Base-by-base conservation (phyloP, 805 yeast species). In the Barnettozyma salicaria region DNA sequence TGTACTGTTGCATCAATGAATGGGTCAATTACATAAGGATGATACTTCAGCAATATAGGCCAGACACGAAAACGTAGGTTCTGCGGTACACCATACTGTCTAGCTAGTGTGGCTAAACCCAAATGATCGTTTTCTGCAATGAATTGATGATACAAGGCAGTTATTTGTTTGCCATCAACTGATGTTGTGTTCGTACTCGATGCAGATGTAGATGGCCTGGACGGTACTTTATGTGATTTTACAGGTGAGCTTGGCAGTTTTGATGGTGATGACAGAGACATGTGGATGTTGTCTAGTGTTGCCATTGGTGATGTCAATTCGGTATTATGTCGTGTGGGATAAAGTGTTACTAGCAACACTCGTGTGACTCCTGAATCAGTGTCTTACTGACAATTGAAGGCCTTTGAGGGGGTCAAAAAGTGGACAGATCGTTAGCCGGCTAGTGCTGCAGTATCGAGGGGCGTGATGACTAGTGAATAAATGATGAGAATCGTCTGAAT, bases 31-130 rank as follows among this genome's bases (percentile, higher is more conserved):
- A 86, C 95, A 64, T 79, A 84, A 1, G 97, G 96, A 57, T 89
- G 97, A 50, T 77, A 77, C 47, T 78, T 78, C 40, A 89, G 59
- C 34, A 89, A 59, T 4, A 85, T 61, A 1, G 96, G 96, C 97
- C 97, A 89, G 7, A 85, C 82, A 39, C 71, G 66, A 47, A 76
- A 77, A 42, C 97, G 69, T 37, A 87, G 64, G 39, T 77, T 71
- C 1, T 95, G 90, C 1, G 97, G 97, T 19, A 88, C 67, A 4
- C 97, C 97, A 39, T 77, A 66, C 47, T 80, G 88, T 44, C 96
- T 70, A 5, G 95, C 90, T 6, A 89, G 59, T 45, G 76, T 65
- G 1, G 97, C 94, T 32, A 89, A 60, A 0, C 88, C 85, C 32
- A 79, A 77, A 40, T 79, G 79, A 52, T 89, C 83, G 40, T 74